A percentile compares a stretch with the other conserved stretches of the same genome.
Conservation (phyloP, 2,329 filamentous ascomycete species). For the Camillea tinctor region DNA sequence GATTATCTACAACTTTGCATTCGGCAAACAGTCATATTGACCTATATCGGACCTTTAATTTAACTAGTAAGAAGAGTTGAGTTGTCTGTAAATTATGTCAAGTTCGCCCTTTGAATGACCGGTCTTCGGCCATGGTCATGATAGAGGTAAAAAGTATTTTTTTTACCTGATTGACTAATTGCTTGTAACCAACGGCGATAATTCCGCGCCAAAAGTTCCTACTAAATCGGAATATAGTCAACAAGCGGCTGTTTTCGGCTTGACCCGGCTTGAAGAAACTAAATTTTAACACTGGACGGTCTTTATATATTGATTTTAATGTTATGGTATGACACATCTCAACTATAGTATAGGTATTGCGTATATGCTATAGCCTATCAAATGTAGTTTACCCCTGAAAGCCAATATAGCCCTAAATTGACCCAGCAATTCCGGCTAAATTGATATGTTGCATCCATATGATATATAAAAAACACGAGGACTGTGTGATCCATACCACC, state of each 20-base stretch:
- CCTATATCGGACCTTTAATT: neutral
- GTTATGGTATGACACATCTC: too few species aligned
- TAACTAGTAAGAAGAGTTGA: neutral
- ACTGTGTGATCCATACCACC: too few species aligned
- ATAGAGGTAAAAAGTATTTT: neutral
- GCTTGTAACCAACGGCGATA: neutral
- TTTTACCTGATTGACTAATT: neutral
- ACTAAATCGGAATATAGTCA: neutral
- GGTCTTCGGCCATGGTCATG: slow-evolving; percentile 7
- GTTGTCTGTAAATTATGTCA: neutral
- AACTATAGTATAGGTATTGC: too few species aligned
- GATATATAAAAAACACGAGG: too few species aligned
- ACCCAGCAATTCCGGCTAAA: too few species aligned
- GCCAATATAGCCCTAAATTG: too few species aligned
- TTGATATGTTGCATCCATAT: too few species aligned
- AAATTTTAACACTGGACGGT: neutral
- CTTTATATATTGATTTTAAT: too few species aligned
- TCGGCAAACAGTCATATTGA: neutral
- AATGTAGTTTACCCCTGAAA: too few species aligned
- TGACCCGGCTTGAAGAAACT: slow-evolving; percentile 3
- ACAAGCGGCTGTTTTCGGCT: slow-evolving; percentile 1
- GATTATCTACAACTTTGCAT: neutral
- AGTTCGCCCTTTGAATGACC: neutral
- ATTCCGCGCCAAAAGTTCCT: slow-evolving; percentile 3
- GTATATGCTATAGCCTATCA: neutral